Percentiles rank a stretch among this genome's conserved stretches.
Evolutionary conservation across 2,329 filamentous ascomycete species (phyloP).

Genomic region (Rutstroemia sp.): DNA sequence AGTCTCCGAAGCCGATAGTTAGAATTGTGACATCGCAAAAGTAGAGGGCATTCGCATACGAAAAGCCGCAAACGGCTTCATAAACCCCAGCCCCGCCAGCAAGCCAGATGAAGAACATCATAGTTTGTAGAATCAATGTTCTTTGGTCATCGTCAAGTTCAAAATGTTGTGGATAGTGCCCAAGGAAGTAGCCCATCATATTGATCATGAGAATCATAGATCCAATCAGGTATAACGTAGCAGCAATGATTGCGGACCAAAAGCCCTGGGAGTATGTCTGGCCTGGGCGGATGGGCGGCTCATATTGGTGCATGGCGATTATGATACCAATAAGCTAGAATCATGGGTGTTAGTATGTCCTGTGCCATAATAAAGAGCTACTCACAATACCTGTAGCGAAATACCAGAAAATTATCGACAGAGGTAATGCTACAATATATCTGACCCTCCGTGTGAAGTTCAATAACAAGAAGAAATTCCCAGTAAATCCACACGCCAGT

Average conservation of each 20-base stretch:
- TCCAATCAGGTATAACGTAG: constrained; percentile 53
- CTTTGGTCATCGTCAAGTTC: constrained; percentile 58
- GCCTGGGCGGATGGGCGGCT: constrained; percentile 36
- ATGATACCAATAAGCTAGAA: constrained; percentile 49
- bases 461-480: constrained; percentile 59
- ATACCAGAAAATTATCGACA: constrained; percentile 61
- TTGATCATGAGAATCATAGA: constrained; percentile 59
- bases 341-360: background rate
- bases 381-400: constrained; percentile 50
- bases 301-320: constrained; percentile 47
- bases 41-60: constrained; percentile 52
- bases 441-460: constrained; percentile 61
- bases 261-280: constrained; percentile 58
- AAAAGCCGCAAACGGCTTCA: constrained; percentile 47
- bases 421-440: constrained; percentile 60
- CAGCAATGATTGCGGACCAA: constrained; percentile 62
- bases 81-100: constrained; percentile 58
- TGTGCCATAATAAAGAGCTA: constrained; percentile 29
- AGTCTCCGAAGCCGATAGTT: constrained; percentile 55
- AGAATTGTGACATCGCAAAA: constrained; percentile 55
- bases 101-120: constrained; percentile 63
- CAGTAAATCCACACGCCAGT: constrained; percentile 54
- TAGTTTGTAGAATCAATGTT: constrained; percentile 63
- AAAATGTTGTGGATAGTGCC: constrained; percentile 62
- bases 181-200: constrained; percentile 61